phyloP scores from a whole-genome alignment of 2,329 filamentous ascomycete species.

The Xylaria sp. region DNA sequence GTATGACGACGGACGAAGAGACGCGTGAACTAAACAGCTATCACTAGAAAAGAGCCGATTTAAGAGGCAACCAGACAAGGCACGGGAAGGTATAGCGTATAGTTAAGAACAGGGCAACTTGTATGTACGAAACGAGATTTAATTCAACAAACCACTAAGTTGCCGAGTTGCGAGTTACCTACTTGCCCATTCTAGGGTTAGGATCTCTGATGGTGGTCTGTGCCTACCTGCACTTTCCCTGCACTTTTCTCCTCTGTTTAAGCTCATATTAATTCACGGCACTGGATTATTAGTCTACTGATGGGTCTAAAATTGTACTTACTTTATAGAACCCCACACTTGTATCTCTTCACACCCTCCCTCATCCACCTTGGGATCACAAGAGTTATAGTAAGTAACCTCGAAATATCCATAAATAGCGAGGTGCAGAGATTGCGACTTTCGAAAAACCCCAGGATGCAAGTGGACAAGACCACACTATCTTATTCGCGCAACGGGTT shows the following conservation, averaged over 20 bases:
- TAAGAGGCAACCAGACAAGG: background rate
- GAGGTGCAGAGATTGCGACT: constrained; percentile 12
- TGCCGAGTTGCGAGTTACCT: constrained; percentile 18
- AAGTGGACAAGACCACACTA: background rate
- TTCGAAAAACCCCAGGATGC: background rate
- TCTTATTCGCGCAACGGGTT: background rate
- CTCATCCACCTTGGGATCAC: constrained; percentile 12
- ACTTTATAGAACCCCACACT: background rate
- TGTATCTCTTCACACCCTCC: background rate
- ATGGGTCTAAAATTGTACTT: background rate
- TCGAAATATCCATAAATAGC: constrained; percentile 25
- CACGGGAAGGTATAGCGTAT: constrained; percentile 5
- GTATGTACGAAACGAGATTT: constrained; percentile 29
- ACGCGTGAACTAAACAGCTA: background rate
- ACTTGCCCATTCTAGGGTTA: background rate
- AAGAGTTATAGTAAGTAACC: constrained; percentile 1
- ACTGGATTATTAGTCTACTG: constrained; percentile 23
- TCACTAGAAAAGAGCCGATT: background rate
- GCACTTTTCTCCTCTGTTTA: background rate
- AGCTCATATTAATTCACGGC: background rate
- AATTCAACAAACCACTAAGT: constrained; percentile 15
- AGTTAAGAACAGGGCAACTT: constrained; percentile 16
- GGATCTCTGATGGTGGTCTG: constrained; percentile 19
- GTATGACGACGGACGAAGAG: background rate
- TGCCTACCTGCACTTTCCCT: constrained; percentile 9